Base-by-base conservation (phyloP, 768 basidiomycete species). In the Tricholoma sp. region DNA sequence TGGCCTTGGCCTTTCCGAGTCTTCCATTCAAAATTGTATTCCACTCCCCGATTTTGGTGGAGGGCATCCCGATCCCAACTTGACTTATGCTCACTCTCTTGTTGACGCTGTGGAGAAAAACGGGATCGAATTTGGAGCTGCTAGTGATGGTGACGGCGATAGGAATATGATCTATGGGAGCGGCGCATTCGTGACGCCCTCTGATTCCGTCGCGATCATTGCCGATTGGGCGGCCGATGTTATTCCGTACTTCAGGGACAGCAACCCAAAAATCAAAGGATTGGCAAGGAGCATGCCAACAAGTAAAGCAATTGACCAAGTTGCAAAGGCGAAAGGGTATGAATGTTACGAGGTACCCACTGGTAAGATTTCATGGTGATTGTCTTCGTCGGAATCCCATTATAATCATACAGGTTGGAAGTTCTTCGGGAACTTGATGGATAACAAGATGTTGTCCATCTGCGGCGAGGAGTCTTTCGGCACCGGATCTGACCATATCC, bases 371-470 rank as follows among this genome's bases (percentile, higher is more conserved):
- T 24, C 18, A 16, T 27, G 18, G 6, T n/a, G n/a, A 18, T 6
- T 1, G 14, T 21, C 16, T 21, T 22, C 35, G 19, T 29, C 27
- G 22, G 10, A 12, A 43, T 54, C 31, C 31, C n/a, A 43, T n/a
- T 10, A 4, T 3, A 19, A 45, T 45, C 19, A 11, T 9, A 29
- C 10, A 94, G 95, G 96, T 61, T 98, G 94, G 94, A 99, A 99
- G 74, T 99, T 99, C 83, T 99, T 99, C 69, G 97, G 97, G 49
- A 99, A 98, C 75, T 79, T 99, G 64, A 99, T 99, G 97, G 97
- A 99, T 70, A 97, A 97, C 18, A 96, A 95, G 0, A 83, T 93
- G 45, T 83, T 99, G 51, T 98, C 96, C 51, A 98, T 99, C 69
- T 99, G 97, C 67, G 97, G 97, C 57, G 97, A 99, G 71, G 97